These are phyloP conservation scores for Suillus hirtellus DNA, from an alignment of 768 basidiomycete species.

Conservation along the genomic window DNA sequence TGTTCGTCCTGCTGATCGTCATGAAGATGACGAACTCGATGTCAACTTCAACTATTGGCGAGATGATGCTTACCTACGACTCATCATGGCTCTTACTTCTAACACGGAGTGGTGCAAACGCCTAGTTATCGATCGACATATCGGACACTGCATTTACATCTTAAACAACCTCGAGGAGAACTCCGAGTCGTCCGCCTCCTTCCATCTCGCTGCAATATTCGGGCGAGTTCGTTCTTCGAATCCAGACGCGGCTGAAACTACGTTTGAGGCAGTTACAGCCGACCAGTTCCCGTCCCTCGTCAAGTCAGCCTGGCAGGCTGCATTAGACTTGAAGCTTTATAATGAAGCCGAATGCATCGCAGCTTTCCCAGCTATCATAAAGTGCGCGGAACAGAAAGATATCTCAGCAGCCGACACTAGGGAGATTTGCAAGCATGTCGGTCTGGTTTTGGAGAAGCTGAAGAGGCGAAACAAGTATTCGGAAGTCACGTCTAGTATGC, in stretches of 20 bases:
- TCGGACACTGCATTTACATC: neutral
- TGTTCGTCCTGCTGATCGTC: neutral
- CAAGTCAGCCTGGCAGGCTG: slow-evolving; percentile 2
- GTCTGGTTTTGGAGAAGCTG: slow-evolving; percentile 1
- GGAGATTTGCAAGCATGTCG: neutral
- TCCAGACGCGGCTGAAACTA: neutral
- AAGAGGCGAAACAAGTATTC: neutral
- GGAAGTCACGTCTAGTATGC: neutral
- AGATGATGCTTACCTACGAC: slow-evolving; percentile 1
- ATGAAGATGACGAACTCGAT: neutral
- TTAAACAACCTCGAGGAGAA: neutral
- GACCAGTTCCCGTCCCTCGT: neutral
- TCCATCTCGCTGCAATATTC: slow-evolving; percentile 4
- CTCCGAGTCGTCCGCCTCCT: neutral
- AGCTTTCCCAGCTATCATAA: neutral
- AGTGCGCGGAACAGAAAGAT: neutral
- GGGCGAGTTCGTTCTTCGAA: neutral
- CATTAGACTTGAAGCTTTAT: neutral
- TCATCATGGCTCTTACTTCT: neutral
- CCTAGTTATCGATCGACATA: neutral
- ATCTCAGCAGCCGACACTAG: neutral
- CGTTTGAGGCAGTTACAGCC: neutral
- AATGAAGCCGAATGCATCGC: neutral
- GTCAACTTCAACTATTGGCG: slow-evolving; percentile 1
- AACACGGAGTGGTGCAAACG: neutral